Percentiles rank a stretch among this genome's conserved stretches.
Conservation (phyloP, 139 green algal genomes). For the Haematococcus lacustris region DNA sequence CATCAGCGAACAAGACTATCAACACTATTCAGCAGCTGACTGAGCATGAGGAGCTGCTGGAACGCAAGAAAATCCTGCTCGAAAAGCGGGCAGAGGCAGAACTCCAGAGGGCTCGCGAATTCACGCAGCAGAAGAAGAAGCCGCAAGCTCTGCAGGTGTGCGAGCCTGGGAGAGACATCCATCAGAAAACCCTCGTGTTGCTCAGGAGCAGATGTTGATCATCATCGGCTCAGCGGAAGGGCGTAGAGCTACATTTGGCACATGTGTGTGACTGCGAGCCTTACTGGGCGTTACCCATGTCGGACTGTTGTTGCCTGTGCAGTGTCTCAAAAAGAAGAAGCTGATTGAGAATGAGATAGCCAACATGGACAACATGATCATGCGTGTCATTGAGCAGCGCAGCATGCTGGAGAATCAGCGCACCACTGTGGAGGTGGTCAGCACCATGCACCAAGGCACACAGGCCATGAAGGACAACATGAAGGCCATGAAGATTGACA, state of each 20-base stretch:
- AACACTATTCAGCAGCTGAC: conserved; percentile 35
- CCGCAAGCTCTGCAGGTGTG: conserved; percentile 18
- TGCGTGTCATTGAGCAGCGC: conserved; percentile 87
- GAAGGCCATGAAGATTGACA: conserved; percentile 84
- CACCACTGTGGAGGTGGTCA: conserved; percentile 62
- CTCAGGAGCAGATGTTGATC: too few relatives aligned
- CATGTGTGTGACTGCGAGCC: too few relatives aligned
- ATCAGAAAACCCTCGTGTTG: too few relatives aligned
- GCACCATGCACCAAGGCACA: conserved; percentile 60
- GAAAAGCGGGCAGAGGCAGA: conserved; percentile 79
- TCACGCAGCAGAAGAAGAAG: conserved; percentile 81
- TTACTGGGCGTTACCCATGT: too few relatives aligned
- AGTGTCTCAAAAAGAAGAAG: conserved; percentile 93
- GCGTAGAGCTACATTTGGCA: too few relatives aligned
- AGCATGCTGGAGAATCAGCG: conserved; percentile 85
- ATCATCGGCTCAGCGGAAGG: too few relatives aligned
- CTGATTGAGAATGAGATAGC: conserved; percentile 81
- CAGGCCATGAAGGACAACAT: conserved; percentile 71
- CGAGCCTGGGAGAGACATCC: neutral
- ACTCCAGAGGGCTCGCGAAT: conserved; percentile 78
- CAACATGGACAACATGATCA: conserved; percentile 81
- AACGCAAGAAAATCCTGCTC: conserved; percentile 81
- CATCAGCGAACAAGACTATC: conserved; percentile 33
- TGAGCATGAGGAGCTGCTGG: conserved; percentile 84
- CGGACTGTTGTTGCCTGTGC: too few relatives aligned